phyloP scores from a whole-genome alignment of 768 basidiomycete species.

The Tephrocybe sp. region DNA sequence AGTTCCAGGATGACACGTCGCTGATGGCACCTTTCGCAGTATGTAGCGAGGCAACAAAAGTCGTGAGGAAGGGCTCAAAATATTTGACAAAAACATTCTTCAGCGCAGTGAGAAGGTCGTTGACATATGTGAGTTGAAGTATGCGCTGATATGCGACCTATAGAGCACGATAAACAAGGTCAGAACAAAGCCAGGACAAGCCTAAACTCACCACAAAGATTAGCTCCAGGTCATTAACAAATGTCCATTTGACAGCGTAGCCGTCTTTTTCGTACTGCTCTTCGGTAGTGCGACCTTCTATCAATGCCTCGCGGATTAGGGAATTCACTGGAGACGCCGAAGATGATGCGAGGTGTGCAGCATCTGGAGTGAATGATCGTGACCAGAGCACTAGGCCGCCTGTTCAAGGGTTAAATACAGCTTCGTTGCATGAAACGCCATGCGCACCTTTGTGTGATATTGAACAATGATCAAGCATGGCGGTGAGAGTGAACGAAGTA shows the following conservation, averaged over 20 bases:
- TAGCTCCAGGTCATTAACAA: constrained; percentile 92
- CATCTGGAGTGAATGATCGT: constrained; percentile 89
- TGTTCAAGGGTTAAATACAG: constrained; percentile 28
- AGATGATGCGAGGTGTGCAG: constrained; percentile 65
- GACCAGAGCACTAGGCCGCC: constrained; percentile 96
- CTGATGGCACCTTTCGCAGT: constrained; percentile 45
- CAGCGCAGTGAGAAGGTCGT: constrained; percentile 78
- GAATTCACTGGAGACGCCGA: constrained; percentile 84
- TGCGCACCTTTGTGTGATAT: constrained; percentile 85
- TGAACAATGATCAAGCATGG: constrained; percentile 94
- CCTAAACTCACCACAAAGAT: constrained; percentile 83
- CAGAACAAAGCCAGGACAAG: not conserved
- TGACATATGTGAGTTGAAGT: constrained; percentile 90
- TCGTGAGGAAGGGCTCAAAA: constrained; percentile 80
- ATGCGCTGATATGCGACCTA: constrained; percentile 97
- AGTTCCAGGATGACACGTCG: constrained; percentile 59
- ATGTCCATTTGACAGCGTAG: constrained; percentile 92
- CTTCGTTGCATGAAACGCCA: not conserved
- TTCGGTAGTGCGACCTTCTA: constrained; percentile 83
- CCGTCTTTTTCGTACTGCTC: constrained; percentile 93
- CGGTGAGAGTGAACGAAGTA: not conserved
- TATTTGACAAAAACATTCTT: constrained; percentile 85
- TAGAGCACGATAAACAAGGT: constrained; percentile 3
- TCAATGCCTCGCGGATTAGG: constrained; percentile 86
- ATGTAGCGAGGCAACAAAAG: constrained; percentile 84